Evolutionary conservation across 2,329 filamentous ascomycete genomes (phyloP), one percentile per base, ranked within the genome.

Genomic region (Ophiostoma piceae): DNA sequence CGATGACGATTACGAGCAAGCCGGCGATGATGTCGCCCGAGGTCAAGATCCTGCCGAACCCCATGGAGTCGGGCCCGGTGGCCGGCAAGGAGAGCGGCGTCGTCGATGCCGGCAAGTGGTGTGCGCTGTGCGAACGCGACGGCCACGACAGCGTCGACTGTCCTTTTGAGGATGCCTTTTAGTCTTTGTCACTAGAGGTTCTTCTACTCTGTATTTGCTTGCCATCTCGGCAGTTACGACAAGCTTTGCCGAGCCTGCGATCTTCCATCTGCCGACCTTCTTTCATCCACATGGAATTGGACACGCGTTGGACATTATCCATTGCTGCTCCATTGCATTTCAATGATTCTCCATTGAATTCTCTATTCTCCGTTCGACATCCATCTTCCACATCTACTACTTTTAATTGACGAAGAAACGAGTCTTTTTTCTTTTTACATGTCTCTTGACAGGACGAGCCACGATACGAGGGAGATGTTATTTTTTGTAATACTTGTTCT

Each of bases 131-230:
- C 78, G 95, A 99, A 82, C 88, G 92, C 72, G 95, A 99, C 76
- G 95, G 95, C 16, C 95, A 99, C 78, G 92, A 97, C 79, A 97
- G 94, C 76, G 94, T 96, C 72, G 92, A 96, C 79, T 97, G 94
- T 79, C 93, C 94, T 14, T 91, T 96, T 79, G 94, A 97, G 80
- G 92, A 96, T 79, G 88, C 88, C 39, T 91, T 89, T 73, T 89
- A 81, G 65, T 35, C 8, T 35, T 35, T 35, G 8, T 35, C 35
- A 35, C 35, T 35, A 35, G 22, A 14, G 37, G 41, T 19, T 66
- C 37, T 66, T 39, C 32, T 41, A 29, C 26, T 29, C 26, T 29
- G 26, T 29, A 22, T 39, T 22, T 22, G 35, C n/a, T 64, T 64
- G 16, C 16, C 2, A 19, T 8, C 19, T 47, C 43, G 43, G 43